Base-by-base conservation (phyloP, 768 basidiomycete genomes). In the Lactarius psammicola region DNA sequence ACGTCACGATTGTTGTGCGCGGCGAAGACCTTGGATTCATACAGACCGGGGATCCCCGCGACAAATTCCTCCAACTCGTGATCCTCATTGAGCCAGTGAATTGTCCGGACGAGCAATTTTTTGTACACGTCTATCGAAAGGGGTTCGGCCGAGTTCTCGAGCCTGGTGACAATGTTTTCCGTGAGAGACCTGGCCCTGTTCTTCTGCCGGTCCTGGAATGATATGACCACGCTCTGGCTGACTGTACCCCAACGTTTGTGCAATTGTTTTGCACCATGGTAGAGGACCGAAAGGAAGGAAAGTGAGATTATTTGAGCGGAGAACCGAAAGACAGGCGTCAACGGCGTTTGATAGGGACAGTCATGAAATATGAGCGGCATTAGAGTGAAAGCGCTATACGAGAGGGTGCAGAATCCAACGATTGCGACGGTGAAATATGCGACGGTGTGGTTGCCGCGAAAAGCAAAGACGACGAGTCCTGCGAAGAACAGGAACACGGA, bases 401-500 rank as follows among this genome's bases (percentile, higher is more conserved):
- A 30, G n/a, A 49, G 20, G 8, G 18, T 17, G 31, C 33, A 60
- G 28, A 66, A 20, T 28, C n/a, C n/a, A n/a, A 66, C 60, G 26
- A 66, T 23, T 4, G 42, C n/a, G 8, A 56, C 5, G 30, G 49
- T 42, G 38, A 57, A 10, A 17, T 26, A 8, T 8, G 60, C 59
- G 28, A 66, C 56, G 33, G 40, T 26, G 7, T 26, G 33, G 3
- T 53, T 66, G 5, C 42, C 13, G 4, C 44, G 56, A 17, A 31
- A 13, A 11, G 31, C 54, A 67, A 65, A 67, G 0, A 42, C 36
- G 13, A 40, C 36, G 18, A 67, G 46, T 26, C 66, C 63, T 15
- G 44, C 60, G 57, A 67, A 53, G 53, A 67, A 67, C 11, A 67
- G 64, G 42, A 66, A 44, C 5, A 66, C 13, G 18, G 64, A 61